Percentiles rank a stretch among this genome's conserved stretches.
phyloP scores from a whole-genome alignment of 2,329 filamentous ascomycete genomes.

The Penicillium sp. region DNA sequence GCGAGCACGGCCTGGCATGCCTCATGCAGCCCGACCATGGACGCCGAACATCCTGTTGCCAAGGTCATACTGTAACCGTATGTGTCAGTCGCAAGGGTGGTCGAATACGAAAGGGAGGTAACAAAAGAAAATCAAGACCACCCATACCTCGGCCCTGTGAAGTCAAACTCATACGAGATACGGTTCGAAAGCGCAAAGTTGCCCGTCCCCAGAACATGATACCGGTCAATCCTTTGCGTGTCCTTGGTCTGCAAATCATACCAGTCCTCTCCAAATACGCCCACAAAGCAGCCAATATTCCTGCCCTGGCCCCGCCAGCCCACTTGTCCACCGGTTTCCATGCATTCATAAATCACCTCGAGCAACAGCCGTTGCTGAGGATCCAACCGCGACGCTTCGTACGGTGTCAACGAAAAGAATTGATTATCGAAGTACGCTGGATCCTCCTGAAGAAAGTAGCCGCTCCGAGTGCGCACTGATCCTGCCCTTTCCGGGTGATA shows the following conservation, averaged over 20 bases:
- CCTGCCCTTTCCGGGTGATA: no score
- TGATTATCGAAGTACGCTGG: constrained; percentile 22
- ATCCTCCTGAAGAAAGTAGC: constrained; percentile 34
- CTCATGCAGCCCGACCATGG: constrained; percentile 34
- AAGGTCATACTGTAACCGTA: constrained; percentile 34
- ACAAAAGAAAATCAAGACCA: no score
- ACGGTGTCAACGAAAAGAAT: constrained; percentile 28
- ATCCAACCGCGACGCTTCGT: constrained; percentile 27
- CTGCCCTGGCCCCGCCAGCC: constrained; percentile 29
- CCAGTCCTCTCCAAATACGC: constrained; percentile 28
- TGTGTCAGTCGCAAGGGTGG: neutral
- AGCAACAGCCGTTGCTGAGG: constrained; percentile 35
- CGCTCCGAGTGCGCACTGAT: constrained; percentile 9
- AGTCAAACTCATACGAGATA: constrained; percentile 24
- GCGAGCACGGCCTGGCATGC: constrained; percentile 24
- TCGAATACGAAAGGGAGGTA: neutral
- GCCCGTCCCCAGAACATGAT: constrained; percentile 13
- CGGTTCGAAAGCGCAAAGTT: constrained; percentile 25
- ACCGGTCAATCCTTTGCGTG: constrained; percentile 13
- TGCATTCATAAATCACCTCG: constrained; percentile 33
- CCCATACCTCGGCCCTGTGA: constrained; percentile 24
- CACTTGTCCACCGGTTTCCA: constrained; percentile 33
- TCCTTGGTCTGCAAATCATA: constrained; percentile 20
- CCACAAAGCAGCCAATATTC: constrained; percentile 30
- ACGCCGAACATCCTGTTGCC: constrained; percentile 44